Evolutionary conservation across 768 basidiomycete species (phyloP).

Genomic region (Serpula lacrymans): DNA sequence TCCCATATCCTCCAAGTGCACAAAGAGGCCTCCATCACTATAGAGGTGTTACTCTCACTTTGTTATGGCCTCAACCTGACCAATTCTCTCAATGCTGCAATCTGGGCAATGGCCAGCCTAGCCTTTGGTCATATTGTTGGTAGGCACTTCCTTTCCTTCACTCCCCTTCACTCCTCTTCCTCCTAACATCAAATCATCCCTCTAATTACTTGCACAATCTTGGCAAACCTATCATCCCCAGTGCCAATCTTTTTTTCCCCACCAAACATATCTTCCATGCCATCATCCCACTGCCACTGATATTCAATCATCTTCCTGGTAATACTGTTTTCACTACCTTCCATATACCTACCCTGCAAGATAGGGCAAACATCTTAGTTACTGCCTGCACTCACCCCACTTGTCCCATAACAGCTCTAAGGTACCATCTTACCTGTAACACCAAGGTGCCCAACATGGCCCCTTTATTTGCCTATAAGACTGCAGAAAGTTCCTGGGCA

Average conservation of each 20-base stretch:
- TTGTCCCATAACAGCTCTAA: conserved; percentile 15
- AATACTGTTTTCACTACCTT: conserved; percentile 9
- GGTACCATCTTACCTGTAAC: conserved; percentile 11
- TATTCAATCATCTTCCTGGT: too few species aligned
- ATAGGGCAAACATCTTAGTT: conserved; percentile 17
- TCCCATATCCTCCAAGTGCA: conserved; percentile 9
- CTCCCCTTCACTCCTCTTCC: not conserved
- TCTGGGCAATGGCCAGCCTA: too few species aligned
- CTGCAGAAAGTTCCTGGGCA: not conserved
- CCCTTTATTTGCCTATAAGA: conserved; percentile 9
- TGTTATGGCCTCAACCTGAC: conserved; percentile 16
- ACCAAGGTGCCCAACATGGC: not conserved
- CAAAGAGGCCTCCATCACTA: conserved; percentile 32
- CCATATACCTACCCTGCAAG: conserved; percentile 11
- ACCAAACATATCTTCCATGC: too few species aligned
- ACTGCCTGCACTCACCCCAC: conserved; percentile 7
- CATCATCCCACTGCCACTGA: too few species aligned
- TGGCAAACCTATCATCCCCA: conserved; percentile 24
- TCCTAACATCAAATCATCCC: too few species aligned
- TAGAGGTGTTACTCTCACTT: conserved; percentile 29
- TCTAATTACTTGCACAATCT: conserved; percentile 11
- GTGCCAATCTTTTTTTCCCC: conserved; percentile 8
- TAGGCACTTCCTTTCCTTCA: not conserved
- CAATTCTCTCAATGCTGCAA: conserved; percentile 25
- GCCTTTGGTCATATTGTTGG: conserved; percentile 31